Percentiles rank a stretch among this genome's conserved stretches.
Conservation (phyloP, 176 grass and related monocot genomes). For the Cymbopogon citratus region DNA sequence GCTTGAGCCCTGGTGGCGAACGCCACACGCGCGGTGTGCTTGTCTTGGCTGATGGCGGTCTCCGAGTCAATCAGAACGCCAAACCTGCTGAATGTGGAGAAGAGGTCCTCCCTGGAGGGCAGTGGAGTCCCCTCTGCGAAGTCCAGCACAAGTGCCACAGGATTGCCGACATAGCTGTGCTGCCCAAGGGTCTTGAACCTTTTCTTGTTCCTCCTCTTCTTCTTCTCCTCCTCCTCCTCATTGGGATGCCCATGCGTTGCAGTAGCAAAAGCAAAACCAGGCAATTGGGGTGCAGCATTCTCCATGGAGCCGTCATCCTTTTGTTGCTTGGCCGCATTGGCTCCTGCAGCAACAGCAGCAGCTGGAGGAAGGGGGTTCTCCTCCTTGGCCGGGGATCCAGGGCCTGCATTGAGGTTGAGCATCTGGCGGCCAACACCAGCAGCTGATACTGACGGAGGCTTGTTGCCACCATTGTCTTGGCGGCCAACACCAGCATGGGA, state of each 20-base stretch:
- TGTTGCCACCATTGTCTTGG: background rate
- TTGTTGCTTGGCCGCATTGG: background rate
- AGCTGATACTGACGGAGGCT: background rate
- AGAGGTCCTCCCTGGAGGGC: slow-evolving; percentile 52
- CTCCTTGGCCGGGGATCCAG: background rate
- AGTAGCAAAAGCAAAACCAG: background rate
- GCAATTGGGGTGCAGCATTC: too few species aligned
- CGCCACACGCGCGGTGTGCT: background rate
- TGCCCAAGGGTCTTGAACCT: background rate
- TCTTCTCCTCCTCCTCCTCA: slow-evolving; percentile 18
- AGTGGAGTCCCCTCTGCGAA: slow-evolving; percentile 19
- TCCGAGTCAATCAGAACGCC: slow-evolving; percentile 41
- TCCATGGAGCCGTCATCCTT: too few species aligned
- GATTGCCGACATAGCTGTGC: slow-evolving; percentile 16
- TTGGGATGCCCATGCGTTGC: background rate
- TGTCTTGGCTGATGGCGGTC: slow-evolving; percentile 18
- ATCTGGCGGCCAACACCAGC: background rate
- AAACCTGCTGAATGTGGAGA: slow-evolving; percentile 44
- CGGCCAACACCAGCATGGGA: background rate
- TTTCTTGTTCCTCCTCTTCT: slow-evolving; percentile 17
- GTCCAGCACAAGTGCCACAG: slow-evolving; percentile 37
- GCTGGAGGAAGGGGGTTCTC: background rate
- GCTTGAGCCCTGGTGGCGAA: slow-evolving; percentile 39
- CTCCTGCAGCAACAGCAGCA: background rate
- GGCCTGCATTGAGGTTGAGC: background rate